phyloP scores from a whole-genome alignment of 805 yeast species.

The Wickerhamiella brachini region DNA sequence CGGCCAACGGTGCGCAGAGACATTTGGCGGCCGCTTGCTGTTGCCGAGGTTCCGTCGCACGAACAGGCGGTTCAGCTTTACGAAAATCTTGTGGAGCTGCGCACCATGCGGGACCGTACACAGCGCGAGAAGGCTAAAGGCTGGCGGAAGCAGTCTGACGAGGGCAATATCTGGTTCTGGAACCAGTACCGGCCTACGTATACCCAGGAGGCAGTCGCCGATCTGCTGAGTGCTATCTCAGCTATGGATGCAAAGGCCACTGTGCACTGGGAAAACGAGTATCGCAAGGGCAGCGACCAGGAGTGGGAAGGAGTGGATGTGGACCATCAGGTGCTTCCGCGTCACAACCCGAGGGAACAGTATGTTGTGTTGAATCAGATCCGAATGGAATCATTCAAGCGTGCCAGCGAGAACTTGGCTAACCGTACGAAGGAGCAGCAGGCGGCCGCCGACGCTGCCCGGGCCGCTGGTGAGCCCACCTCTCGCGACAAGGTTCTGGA shows the following conservation, averaged over 20 bases:
- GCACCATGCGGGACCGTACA: conserved; percentile 57
- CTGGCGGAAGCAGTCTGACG: conserved; percentile 57
- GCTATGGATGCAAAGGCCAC: conserved; percentile 36
- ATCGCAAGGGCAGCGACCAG: conserved; percentile 72
- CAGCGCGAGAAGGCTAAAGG: conserved; percentile 43
- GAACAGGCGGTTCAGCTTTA: conserved; percentile 60
- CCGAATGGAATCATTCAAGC: conserved; percentile 10
- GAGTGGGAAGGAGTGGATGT: conserved; percentile 53
- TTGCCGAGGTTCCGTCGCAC: conserved; percentile 30
- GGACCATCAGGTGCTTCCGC: conserved; percentile 43
- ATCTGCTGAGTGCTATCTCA: conserved; percentile 55
- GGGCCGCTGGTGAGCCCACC: conserved; percentile 12
- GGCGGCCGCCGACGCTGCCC: conserved; percentile 7
- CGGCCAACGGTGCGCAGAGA: conserved; percentile 71
- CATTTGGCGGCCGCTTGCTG: conserved; percentile 83
- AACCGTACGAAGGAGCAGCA: conserved; percentile 2
- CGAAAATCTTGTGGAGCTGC: conserved; percentile 57
- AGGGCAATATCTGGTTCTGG: conserved; percentile 73
- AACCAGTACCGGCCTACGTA: conserved; percentile 84
- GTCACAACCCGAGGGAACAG: conserved; percentile 51
- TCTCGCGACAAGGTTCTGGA: conserved; percentile 4
- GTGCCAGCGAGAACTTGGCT: conserved; percentile 5
- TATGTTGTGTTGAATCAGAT: conserved; percentile 46
- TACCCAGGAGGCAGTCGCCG: conserved; percentile 85
- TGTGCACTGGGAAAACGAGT: conserved; percentile 70